These are phyloP conservation scores for Sonneratia alba DNA, from an alignment of 345 rosid species.

Conservation along the genomic window DNA sequence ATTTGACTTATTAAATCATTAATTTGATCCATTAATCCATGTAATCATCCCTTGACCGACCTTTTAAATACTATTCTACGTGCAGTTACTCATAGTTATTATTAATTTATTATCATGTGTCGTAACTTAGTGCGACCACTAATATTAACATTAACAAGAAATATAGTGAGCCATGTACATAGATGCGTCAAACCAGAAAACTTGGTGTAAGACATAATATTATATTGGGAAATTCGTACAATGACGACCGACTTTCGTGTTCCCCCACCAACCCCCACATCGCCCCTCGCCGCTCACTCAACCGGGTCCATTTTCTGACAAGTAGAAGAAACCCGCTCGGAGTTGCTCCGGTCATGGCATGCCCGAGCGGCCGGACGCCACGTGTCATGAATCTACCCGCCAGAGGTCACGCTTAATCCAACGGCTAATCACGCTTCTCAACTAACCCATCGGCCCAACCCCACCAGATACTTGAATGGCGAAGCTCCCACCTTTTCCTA, in stretches of 20 bases:
- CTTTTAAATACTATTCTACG: no score
- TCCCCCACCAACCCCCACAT: constrained; percentile 8
- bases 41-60: no score
- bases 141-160: no score
- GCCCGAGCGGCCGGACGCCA: not conserved
- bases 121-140: no score
- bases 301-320: not conserved
- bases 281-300: not conserved
- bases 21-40: no score
- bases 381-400: constrained; percentile 16
- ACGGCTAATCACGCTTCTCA: constrained; percentile 24
- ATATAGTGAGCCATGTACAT: no score
- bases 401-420: constrained; percentile 7
- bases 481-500: constrained; percentile 3
- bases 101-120: no score
- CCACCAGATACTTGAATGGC: constrained; percentile 14
- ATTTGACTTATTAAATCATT: no score
- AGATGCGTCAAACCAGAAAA: no score
- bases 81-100: no score
- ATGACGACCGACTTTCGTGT: constrained; percentile 12
- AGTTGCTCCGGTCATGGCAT: constrained; percentile 1
- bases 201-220: no score
- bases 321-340: constrained; percentile 13
- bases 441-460: constrained; percentile 30
- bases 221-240: not conserved